These are phyloP conservation scores for Aspergillus persii DNA, from an alignment of 2,329 filamentous ascomycete species.

Conservation along the genomic window DNA sequence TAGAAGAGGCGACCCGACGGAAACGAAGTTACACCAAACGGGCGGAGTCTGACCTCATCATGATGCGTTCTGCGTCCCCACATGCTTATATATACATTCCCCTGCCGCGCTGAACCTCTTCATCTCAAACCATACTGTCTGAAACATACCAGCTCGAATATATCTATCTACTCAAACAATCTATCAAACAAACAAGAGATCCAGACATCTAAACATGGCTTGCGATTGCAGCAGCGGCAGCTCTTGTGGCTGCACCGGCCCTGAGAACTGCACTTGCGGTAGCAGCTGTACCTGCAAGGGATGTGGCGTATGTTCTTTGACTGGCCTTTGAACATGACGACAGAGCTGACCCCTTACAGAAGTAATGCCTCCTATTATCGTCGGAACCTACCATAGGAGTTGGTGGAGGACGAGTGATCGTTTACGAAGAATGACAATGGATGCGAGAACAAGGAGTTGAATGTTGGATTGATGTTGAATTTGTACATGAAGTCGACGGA, in stretches of 20 bases:
- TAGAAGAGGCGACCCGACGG: neutral
- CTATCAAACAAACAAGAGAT: no score
- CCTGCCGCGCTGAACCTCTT: neutral
- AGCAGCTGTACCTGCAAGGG: constrained; percentile 36
- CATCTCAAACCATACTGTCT: neutral
- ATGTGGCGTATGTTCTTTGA: constrained; percentile 38
- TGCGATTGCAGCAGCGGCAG: constrained; percentile 36
- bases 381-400: no score
- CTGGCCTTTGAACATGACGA: neutral
- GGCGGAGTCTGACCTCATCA: constrained; percentile 21
- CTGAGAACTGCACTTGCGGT: constrained; percentile 33
- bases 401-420: neutral
- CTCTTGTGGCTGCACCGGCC: constrained; percentile 33
- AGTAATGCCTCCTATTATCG: constrained; percentile 16
- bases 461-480: constrained; percentile 5
- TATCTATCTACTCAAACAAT: no score
- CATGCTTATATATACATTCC: constrained; percentile 14
- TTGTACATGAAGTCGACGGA: no score
- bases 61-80: constrained; percentile 19
- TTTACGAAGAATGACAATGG: neutral
- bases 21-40: neutral
- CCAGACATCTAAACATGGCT: constrained; percentile 22
- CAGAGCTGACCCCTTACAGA: constrained; percentile 17
- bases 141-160: no score
- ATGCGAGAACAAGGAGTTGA: constrained; percentile 5